These are phyloP conservation scores for Trametes coccinea DNA, from an alignment of 768 basidiomycete species.

Conservation along the genomic window DNA sequence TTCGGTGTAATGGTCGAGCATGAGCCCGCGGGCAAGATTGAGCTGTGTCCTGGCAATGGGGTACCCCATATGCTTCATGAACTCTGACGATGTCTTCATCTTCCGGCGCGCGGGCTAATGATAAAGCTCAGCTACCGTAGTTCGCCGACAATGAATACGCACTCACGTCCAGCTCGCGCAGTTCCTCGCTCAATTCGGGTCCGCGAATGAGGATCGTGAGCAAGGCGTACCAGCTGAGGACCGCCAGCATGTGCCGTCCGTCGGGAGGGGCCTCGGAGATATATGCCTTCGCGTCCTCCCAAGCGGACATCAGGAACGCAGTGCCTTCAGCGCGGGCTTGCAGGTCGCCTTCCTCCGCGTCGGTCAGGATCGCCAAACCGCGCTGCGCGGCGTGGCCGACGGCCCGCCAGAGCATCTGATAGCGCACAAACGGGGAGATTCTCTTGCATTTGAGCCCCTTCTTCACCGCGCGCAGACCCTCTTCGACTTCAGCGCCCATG, in stretches of 20 bases:
- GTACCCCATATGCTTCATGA: constrained; percentile 46
- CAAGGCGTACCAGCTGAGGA: constrained; percentile 59
- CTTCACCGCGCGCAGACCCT: constrained; percentile 60
- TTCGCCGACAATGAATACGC: no score
- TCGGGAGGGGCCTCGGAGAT: constrained; percentile 60
- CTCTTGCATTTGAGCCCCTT: constrained; percentile 61
- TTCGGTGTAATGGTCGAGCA: constrained; percentile 44
- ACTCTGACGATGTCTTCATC: constrained; percentile 54
- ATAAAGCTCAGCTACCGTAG: no score
- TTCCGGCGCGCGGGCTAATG: constrained; percentile 39
- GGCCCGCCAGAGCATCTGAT: constrained; percentile 59
- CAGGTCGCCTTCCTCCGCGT: constrained; percentile 33
- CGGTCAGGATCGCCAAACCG: constrained; percentile 36
- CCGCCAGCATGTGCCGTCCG: constrained; percentile 56
- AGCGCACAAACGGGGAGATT: constrained; percentile 56
- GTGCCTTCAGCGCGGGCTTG: constrained; percentile 41
- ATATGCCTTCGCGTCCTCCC: constrained; percentile 60
- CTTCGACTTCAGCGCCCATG: constrained; percentile 45
- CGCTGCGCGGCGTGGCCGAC: constrained; percentile 36
- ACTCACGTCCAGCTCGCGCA: constrained; percentile 54
- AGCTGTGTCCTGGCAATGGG: constrained; percentile 51
- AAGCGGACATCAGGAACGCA: constrained; percentile 58
- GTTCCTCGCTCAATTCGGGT: constrained; percentile 47
- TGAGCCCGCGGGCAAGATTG: constrained; percentile 50
- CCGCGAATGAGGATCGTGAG: constrained; percentile 54